These are phyloP conservation scores for Boletus rubroflammeus DNA, from an alignment of 768 basidiomycete species.

Conservation along the genomic window DNA sequence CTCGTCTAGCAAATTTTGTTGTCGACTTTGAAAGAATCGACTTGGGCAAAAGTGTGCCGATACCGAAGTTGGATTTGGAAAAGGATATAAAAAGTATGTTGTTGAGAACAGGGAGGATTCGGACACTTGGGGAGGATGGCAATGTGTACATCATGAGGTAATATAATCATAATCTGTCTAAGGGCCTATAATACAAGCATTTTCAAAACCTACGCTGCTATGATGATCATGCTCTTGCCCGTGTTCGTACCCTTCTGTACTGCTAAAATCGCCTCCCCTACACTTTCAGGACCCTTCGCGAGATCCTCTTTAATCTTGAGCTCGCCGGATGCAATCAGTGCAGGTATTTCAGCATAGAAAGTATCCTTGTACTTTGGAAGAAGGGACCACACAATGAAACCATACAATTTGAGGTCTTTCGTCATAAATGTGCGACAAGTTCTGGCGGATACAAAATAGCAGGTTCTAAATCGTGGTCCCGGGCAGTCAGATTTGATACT, in stretches of 20 bases:
- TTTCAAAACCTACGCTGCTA: conserved; percentile 4
- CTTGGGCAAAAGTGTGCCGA: background rate
- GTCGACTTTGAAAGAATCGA: conserved; percentile 17
- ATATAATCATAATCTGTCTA: background rate
- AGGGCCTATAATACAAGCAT: background rate
- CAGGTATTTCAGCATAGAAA: conserved; percentile 43
- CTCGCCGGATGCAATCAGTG: conserved; percentile 42
- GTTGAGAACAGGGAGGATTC: conserved; percentile 29
- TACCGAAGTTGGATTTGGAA: conserved; percentile 9
- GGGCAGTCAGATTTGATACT: background rate
- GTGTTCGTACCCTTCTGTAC: conserved; percentile 35
- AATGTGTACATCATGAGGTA: conserved; percentile 19
- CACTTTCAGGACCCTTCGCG: conserved; percentile 40
- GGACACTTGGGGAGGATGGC: conserved; percentile 14
- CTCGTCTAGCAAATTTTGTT: conserved; percentile 22
- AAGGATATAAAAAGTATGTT: conserved; percentile 5
- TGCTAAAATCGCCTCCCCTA: conserved; percentile 37
- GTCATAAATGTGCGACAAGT: conserved; percentile 36
- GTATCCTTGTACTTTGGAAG: conserved; percentile 36
- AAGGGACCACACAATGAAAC: conserved; percentile 38
- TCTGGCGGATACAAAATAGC: conserved; percentile 22
- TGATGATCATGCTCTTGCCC: conserved; percentile 24
- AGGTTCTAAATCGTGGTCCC: conserved; percentile 7
- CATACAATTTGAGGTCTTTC: conserved; percentile 40
- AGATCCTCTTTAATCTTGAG: conserved; percentile 48